These are phyloP conservation scores for Plasmodium malariae DNA, from an alignment of 169 alveolate genomes.

Conservation along the genomic window DNA sequence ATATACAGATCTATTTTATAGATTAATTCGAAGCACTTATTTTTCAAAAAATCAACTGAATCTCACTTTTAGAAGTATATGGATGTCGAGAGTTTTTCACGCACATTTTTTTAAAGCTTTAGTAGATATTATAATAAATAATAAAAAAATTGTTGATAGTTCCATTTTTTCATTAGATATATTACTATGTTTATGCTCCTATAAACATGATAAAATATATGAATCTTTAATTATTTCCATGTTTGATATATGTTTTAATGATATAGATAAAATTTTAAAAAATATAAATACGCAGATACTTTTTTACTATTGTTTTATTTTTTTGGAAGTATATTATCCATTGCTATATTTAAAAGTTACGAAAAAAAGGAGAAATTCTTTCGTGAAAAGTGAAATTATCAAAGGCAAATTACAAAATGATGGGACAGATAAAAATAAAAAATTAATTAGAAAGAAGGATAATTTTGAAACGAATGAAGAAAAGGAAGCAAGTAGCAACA, in stretches of 20 bases:
- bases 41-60: conserved; percentile 34
- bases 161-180: conserved; percentile 63
- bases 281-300: conserved; percentile 54
- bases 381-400: background rate
- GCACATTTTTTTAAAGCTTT: conserved; percentile 31
- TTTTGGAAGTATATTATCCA: conserved; percentile 68
- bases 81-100: conserved; percentile 76
- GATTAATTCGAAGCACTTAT: conserved; percentile 35
- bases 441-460: conserved; percentile 2
- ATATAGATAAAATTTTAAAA: conserved; percentile 67
- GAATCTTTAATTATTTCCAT: conserved; percentile 25
- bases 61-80: conserved; percentile 67
- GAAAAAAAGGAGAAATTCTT: background rate
- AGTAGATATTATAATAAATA: conserved; percentile 42
- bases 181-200: conserved; percentile 68
- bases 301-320: conserved; percentile 51
- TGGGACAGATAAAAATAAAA: background rate
- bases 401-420: background rate
- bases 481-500: background rate
- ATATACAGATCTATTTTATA: conserved; percentile 49
- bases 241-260: conserved; percentile 49
- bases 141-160: conserved; percentile 33
- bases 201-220: conserved; percentile 29
- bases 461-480: background rate
- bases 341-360: conserved; percentile 52